These are phyloP conservation scores for Xylaria multiplex DNA, from an alignment of 2,329 filamentous ascomycete genomes.

Conservation along the genomic window DNA sequence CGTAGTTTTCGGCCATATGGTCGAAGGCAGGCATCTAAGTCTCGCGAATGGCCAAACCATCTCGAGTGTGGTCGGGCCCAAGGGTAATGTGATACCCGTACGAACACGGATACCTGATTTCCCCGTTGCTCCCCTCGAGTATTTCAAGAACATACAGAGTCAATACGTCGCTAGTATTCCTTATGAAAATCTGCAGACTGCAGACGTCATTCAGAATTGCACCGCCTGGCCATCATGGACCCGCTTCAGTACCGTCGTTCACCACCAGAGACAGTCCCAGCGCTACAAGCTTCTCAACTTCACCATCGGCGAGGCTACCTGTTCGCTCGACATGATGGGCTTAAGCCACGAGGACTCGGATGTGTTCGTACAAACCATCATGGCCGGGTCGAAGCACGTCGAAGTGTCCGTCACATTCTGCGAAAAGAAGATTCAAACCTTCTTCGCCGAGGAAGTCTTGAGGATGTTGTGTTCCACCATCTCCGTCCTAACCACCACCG, in stretches of 20 bases:
- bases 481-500: conserved; percentile 57
- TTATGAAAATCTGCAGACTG: conserved; percentile 62
- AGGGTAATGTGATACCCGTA: conserved; percentile 60
- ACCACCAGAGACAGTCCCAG: conserved; percentile 59
- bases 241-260: conserved; percentile 64
- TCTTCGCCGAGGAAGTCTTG: conserved; percentile 58
- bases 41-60: conserved; percentile 65
- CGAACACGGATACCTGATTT: conserved; percentile 58
- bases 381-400: conserved; percentile 51
- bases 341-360: conserved; percentile 57
- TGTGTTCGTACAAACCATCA: conserved; percentile 57
- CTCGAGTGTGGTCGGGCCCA: conserved; percentile 58
- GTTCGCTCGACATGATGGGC: conserved; percentile 57
- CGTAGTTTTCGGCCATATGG: conserved; percentile 65
- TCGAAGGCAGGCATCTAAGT: conserved; percentile 58
- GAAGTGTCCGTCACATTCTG: conserved; percentile 59
- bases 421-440: conserved; percentile 54
- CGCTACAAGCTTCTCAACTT: conserved; percentile 54
- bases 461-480: conserved; percentile 58
- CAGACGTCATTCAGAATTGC: conserved; percentile 63
- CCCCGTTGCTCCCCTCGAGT: conserved; percentile 58
- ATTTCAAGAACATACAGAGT: conserved; percentile 60
- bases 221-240: conserved; percentile 65
- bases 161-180: conserved; percentile 60
- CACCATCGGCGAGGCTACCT: conserved; percentile 57